Percentiles rank a stretch among this genome's conserved stretches.
Evolutionary conservation across 2,329 filamentous ascomycete species (phyloP).

Genomic region (Neonectria punicea): DNA sequence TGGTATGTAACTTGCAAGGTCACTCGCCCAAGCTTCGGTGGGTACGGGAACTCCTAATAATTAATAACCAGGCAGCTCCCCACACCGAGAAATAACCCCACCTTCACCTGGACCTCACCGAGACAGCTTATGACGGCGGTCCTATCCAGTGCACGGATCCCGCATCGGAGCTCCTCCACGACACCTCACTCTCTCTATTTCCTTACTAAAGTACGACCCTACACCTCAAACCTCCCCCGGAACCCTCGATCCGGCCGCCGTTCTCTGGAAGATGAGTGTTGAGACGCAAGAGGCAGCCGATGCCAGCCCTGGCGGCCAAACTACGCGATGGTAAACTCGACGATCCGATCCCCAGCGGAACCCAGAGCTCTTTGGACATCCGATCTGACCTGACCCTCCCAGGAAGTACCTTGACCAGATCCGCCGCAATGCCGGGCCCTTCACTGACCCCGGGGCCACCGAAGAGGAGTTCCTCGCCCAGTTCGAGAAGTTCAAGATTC

Average conservation of each 20-base stretch:
- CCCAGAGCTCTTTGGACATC: constrained; percentile 11
- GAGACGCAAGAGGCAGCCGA: constrained; percentile 29
- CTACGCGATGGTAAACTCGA: constrained; percentile 48
- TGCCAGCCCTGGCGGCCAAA: constrained; percentile 36
- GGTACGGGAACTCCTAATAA: constrained; percentile 11
- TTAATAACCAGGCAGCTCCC: constrained; percentile 2
- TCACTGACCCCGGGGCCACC: constrained; percentile 73
- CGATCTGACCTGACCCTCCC: constrained; percentile 34
- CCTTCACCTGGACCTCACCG: constrained; percentile 49
- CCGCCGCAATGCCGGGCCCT: constrained; percentile 80
- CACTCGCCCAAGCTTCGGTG: not conserved
- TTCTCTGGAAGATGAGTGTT: constrained; percentile 39
- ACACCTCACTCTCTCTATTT: not conserved
- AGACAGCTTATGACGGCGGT: constrained; percentile 38
- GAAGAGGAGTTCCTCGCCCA: constrained; percentile 63
- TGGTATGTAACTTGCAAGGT: not conserved
- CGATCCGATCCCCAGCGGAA: not conserved
- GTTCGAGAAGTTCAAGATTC: constrained; percentile 77
- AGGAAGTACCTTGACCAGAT: constrained; percentile 90
- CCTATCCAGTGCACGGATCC: constrained; percentile 36
- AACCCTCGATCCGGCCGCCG: not conserved
- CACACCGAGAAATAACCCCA: constrained; percentile 41
- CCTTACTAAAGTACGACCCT: constrained; percentile 5
- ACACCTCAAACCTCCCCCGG: not conserved
- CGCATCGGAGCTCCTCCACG: constrained; percentile 16